Base-by-base conservation (phyloP, 164 flowering plant species). In the Vitis riparia region DNA sequence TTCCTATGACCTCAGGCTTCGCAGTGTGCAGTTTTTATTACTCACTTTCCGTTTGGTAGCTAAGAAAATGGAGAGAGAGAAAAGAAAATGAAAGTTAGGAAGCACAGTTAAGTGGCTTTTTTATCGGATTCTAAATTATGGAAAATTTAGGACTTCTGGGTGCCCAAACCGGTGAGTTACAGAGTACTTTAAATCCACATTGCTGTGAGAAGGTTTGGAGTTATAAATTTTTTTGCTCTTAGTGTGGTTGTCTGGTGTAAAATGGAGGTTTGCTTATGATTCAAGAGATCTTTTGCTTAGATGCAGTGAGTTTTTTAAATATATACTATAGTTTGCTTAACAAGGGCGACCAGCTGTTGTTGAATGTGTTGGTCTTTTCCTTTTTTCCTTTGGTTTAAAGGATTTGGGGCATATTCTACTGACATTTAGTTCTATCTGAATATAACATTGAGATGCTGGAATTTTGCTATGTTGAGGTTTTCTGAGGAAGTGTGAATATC, bases 261-360 rank as follows among this genome's bases (percentile, higher is more conserved):
- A 3, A 17, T 5, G 17, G 4, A 8, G 52, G 51, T 8, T n/a
- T 2, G 19, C 47, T 59, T 67, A 6, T 55, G 51, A n/a, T 51
- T 16, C 12, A 53, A 44, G 62, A 17, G 23, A 47, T 19, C 3
- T 65, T 37, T 32, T 68, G 50, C 49, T 63, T 62, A 50, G 15
- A 53, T 65, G 23, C 9, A n/a, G 52, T 44, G 58, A 51, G 50
- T 51, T 53, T 32, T 27, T 4, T n/a, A 27, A 47, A 37, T 70
- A 2, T 10, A 8, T 5, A 44, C 61, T 9, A 53, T 61, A 30
- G 66, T 60, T 52, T 72, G 44, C 59, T 59, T 58, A 29, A 37
- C 13, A 53, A 47, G 32, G 66, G 37, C 23, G 19, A 52, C 60
- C 55, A 72, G 65, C 51, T 44, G 27, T 55, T 50, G 27, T 15